Evolutionary conservation across 1,284 basidiomycete species (phyloP), one percentile per base, ranked within the genome.

Genomic region (Tremellales sp.): DNA sequence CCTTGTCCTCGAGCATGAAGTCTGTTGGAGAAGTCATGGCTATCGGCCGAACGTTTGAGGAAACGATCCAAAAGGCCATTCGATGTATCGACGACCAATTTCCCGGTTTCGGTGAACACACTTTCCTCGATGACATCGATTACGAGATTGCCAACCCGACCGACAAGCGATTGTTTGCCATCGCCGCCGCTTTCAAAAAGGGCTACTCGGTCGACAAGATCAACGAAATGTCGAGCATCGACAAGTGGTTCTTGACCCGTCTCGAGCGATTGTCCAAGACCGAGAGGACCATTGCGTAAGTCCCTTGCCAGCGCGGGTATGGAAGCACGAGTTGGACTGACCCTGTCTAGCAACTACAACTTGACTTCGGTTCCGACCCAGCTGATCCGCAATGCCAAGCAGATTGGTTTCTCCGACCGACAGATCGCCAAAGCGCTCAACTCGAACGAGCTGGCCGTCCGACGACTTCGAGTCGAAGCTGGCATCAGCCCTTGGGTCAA

Each of bases 11-110:
- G 60, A 89, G 87, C 73, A 97, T 98, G 94, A 98, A 98, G 83
- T 91, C 87, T 67, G 96, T 98, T 5, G 94, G 94, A 49, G 94
- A 98, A 75, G 94, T 98, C 50, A 98, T 98, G 96, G 89, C 88
- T 57, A 97, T 98, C 60, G 96, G 94, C 22, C 81, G 94, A 60
- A 96, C 91, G 11, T 98, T 98, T 65, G 94, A 97, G 74, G 94
- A 98, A 78, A 93, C 90, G 0, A 87, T 97, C 55, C 94, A 98
- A 74, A 97, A 97, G 77, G 94, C 94, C 1, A 97, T 98, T 57
- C 81, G 94, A 35, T 86, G 90, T 15, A 96, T 98, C 65, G 94
- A 98, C 70, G 92, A 94, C 68, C 85, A 85, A 58, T 97, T 97
- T 74, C 77, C 83, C 63, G 94, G 94, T 4, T 98, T 98, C 75